These are phyloP conservation scores for Prinsepia uniflora DNA, from an alignment of 306 rosid species.

Conservation along the genomic window DNA sequence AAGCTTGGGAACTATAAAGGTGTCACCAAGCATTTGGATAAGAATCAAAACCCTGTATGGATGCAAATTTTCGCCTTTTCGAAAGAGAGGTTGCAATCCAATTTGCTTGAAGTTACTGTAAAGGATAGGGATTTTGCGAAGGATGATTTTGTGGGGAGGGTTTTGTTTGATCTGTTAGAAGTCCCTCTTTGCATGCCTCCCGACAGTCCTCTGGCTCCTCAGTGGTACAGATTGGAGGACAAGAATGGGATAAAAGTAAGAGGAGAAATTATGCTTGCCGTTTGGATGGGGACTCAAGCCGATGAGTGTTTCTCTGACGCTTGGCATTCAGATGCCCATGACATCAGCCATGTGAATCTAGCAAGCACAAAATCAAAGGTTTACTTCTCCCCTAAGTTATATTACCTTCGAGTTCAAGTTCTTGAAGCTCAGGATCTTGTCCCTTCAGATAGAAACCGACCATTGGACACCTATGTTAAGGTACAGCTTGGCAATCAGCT, in stretches of 20 bases:
- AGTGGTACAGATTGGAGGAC: conserved; percentile 79
- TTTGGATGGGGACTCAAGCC: conserved; percentile 97
- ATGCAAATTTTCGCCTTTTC: conserved; percentile 85
- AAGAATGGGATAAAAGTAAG: conserved; percentile 49
- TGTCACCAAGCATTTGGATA: conserved; percentile 62
- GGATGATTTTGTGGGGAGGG: conserved; percentile 86
- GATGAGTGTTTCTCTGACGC: conserved; percentile 91
- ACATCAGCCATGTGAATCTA: conserved; percentile 57
- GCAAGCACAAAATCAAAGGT: conserved; percentile 76
- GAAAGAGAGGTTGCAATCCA: conserved; percentile 67
- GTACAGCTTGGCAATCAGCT: conserved; percentile 58
- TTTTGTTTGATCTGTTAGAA: conserved; percentile 55
- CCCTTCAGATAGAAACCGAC: conserved; percentile 54
- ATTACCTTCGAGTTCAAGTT: conserved; percentile 70
- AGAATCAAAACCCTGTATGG: conserved; percentile 91
- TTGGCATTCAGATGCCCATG: conserved; percentile 98
- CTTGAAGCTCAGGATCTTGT: conserved; percentile 87
- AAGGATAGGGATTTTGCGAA: conserved; percentile 79
- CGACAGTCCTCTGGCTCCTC: conserved; percentile 97
- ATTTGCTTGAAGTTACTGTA: conserved; percentile 67
- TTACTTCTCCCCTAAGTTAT: conserved; percentile 83
- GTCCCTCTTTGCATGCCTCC: conserved; percentile 76
- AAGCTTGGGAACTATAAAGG: conserved; percentile 93
- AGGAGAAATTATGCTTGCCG: conserved; percentile 94
- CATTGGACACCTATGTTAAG: conserved; percentile 44